Evolutionary conservation across 192 early-diverging fungal species (phyloP).

Genomic region (Backusella australiensis): DNA sequence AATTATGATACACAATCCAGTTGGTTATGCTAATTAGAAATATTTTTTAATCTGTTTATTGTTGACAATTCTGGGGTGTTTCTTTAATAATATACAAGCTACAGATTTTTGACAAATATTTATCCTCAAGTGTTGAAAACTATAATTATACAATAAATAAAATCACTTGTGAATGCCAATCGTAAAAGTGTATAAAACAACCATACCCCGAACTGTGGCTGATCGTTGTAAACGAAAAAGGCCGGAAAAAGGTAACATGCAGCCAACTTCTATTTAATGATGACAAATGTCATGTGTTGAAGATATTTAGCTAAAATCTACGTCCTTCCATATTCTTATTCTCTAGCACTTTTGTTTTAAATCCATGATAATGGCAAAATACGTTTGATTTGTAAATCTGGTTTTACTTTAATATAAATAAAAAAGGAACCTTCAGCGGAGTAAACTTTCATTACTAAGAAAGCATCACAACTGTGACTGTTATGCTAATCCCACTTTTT

Average conservation of each 20-base stretch:
- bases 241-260: not conserved
- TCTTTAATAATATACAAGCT: not conserved
- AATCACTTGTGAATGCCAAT: not conserved
- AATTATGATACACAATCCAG: not conserved
- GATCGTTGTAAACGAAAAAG: not conserved
- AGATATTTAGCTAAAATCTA: not conserved
- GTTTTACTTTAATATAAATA: not conserved
- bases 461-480: not conserved
- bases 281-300: not conserved
- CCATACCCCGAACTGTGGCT: not conserved
- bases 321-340: not conserved
- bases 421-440: not conserved
- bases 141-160: not conserved
- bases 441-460: slow-evolving; percentile 2
- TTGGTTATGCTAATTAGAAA: not conserved
- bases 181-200: not conserved
- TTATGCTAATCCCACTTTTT: not conserved
- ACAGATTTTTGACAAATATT: not conserved
- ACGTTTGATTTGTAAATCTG: not conserved
- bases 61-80: not conserved
- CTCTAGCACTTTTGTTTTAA: not conserved
- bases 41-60: not conserved
- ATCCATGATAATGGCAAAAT: not conserved
- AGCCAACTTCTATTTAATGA: not conserved
- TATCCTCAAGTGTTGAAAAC: not conserved